Percentiles rank a stretch among this genome's conserved stretches.
These are phyloP conservation scores for Candida patagonica DNA, from an alignment of 805 yeast genomes.

Conservation along the genomic window DNA sequence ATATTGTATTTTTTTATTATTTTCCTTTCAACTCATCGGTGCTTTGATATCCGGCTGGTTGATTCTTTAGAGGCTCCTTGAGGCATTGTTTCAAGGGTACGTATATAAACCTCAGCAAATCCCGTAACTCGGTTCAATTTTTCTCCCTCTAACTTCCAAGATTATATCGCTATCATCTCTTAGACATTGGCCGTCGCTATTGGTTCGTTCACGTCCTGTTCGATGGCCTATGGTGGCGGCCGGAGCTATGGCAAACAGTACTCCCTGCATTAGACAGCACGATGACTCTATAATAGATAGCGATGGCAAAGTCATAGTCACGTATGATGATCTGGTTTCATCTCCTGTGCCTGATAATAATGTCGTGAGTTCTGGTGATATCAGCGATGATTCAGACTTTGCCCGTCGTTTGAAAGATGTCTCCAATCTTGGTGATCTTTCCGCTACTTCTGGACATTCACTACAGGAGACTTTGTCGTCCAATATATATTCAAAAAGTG, in stretches of 20 bases:
- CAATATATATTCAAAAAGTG: neutral
- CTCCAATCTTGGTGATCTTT: neutral
- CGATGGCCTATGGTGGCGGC: neutral
- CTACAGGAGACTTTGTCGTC: neutral
- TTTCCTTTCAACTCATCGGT: no score
- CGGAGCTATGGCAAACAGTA: neutral
- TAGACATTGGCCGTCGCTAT: neutral
- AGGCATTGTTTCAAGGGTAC: no score
- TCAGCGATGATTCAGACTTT: neutral
- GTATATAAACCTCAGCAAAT: no score
- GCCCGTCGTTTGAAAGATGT: neutral
- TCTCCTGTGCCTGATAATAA: neutral
- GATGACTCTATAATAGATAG: constrained; percentile 1
- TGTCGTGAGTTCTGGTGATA: neutral
- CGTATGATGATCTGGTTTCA: neutral
- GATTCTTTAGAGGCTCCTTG: no score
- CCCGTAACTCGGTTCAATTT: no score
- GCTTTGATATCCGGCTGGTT: no score
- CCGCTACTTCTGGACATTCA: neutral
- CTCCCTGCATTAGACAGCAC: neutral
- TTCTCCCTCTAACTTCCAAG: neutral
- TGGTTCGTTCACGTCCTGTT: neutral
- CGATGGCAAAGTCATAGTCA: constrained; percentile 5
- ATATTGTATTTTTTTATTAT: no score
- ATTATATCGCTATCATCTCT: neutral